These are phyloP conservation scores for Suillus subalutaceus DNA, from an alignment of 768 basidiomycete species.

Conservation along the genomic window DNA sequence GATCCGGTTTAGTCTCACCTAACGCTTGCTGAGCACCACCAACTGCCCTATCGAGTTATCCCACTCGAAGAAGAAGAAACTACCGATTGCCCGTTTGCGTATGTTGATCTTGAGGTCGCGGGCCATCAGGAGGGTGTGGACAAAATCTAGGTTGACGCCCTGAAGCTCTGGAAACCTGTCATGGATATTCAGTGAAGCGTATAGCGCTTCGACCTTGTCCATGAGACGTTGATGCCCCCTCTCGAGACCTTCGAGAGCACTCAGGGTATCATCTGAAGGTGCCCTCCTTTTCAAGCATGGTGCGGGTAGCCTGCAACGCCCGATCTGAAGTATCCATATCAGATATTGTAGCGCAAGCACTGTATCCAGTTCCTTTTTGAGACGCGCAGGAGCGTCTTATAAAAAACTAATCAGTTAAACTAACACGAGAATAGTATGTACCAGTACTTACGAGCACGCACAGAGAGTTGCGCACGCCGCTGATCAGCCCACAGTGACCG, in stretches of 20 bases:
- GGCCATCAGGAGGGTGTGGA: too few relatives aligned
- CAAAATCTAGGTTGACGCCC: constrained; percentile 13
- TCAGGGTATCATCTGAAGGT: constrained; percentile 11
- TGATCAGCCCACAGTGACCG: constrained; percentile 8
- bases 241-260: constrained; percentile 22
- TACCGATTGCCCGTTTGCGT: too few relatives aligned
- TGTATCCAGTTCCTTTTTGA: constrained; percentile 38
- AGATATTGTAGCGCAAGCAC: constrained; percentile 36
- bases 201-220: constrained; percentile 10
- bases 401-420: neutral
- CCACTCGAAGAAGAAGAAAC: too few relatives aligned
- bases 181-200: constrained; percentile 16
- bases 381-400: constrained; percentile 23
- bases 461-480: too few relatives aligned
- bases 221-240: constrained; percentile 5
- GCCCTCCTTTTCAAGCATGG: constrained; percentile 12
- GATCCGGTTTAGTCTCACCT: too few relatives aligned
- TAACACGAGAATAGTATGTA: too few relatives aligned
- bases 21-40: too few relatives aligned
- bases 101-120: too few relatives aligned
- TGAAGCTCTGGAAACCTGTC: constrained; percentile 13
- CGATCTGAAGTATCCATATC: constrained; percentile 28
- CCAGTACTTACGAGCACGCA: neutral
- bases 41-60: too few relatives aligned
- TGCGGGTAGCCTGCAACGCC: constrained; percentile 21